Base-by-base conservation (phyloP, 2,329 filamentous ascomycete genomes). In the Apiospora koreana region DNA sequence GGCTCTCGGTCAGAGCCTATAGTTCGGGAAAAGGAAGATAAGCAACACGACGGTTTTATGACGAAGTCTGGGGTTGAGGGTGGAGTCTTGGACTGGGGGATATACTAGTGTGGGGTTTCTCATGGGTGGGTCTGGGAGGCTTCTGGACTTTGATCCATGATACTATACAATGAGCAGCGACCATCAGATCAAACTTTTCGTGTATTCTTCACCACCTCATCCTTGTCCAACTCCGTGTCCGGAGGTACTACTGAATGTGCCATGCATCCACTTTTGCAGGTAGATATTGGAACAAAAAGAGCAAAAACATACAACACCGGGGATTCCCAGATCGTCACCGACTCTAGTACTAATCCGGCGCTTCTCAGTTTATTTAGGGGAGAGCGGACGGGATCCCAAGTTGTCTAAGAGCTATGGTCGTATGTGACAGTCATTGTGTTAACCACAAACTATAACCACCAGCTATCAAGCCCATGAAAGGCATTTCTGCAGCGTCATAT, bases 261-360 rank as follows among this genome's bases (percentile, higher is more conserved):
- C 4, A 38, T n/a, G n/a, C 5, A 38, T 38, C 35, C 35, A 38
- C 35, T 38, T 5, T 9, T 38, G n/a, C 35, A 38, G 35, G 35
- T 38, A 38, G 35, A 38, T 9, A 38, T 38, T 5, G 4, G 9
- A 38, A 38, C 43, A 42, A 65, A 41, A 41, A 43, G n/a, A n/a
- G n/a, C n/a, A 18, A 65, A 65, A 65, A 65, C 62, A 65, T 65
- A 65, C 62, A 43, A 65, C 62, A 65, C 62, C 62, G 41, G 62
- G 62, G 62, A 65, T 65, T 43, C n/a, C 38, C 62, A 42, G 62
- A 43, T 65, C 38, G 62, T 65, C 62, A 43, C 62, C 38, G 38
- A 65, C 62, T 43, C 62, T 42, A 43, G 38, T 65, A 43, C 62
- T 65, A 65, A 16, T 65, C 38, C 41, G 28, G 50, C 50, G 50